Base-by-base conservation (phyloP, 257 asterid species). In the Cordia subcordata region DNA sequence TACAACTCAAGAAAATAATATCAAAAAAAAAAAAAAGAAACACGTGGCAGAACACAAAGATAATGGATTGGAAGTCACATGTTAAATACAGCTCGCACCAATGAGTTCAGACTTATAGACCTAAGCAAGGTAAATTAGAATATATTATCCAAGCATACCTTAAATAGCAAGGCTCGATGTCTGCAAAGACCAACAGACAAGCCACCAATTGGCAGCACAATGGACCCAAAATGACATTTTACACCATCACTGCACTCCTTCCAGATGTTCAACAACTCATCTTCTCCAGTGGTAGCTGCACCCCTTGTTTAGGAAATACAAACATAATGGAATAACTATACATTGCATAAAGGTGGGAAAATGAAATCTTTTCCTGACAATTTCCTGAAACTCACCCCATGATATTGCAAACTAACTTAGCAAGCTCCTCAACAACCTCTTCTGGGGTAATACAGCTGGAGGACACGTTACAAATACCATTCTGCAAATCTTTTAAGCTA, bases 351-450 rank as follows among this genome's bases (percentile, higher is more conserved):
- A 18, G 11, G 45, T 46, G 49, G 6, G 14, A 32, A 22, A 58
- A 55, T 20, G 49, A 32, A 33, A 59, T 67, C n/a, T 64, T 66
- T 60, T 49, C 38, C 49, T 47, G 39, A 72, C 17, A 60, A 75
- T 45, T 58, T 62, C 56, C 55, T 17, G 60, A 71, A 40, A 69
- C 95, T 85, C 77, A 93, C 99, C 99, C 99, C 97, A 89, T 75
- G 63, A 76, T 89, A 72, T 79, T 82, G 80, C 88, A 86, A 17
- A 88, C 96, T 69, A 93, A 85, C 91, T 84, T 89, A 27, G 97
- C 96, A 53, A 93, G 85, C 68, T 86, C 94, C 42, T 86, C 96
- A 76, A 86, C 99, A 75, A 87, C 90, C 61, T 93, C 95, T 51
- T 80, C 56, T 52, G 77, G 69, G 72, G 84, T 83, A 56, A 72